A percentile compares a stretch with the other conserved stretches of the same genome.
These are phyloP conservation scores for Lumnitzera racemosa DNA, from an alignment of 345 rosid genomes.

Conservation along the genomic window DNA sequence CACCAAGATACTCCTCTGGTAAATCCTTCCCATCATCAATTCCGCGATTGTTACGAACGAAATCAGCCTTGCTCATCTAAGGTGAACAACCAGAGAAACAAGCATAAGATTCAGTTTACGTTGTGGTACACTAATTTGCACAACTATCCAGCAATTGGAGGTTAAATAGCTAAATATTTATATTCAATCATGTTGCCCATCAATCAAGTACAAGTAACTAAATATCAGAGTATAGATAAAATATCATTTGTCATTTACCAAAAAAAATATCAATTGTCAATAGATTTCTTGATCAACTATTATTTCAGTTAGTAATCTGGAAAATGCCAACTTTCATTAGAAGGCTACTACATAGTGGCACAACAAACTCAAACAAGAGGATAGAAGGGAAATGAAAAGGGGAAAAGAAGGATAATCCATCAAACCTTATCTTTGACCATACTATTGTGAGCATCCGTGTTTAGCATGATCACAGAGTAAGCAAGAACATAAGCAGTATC, in stretches of 20 bases:
- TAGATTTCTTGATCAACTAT: too few relatives aligned
- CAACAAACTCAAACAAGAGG: background rate
- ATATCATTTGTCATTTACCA: too few relatives aligned
- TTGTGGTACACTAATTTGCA: too few relatives aligned
- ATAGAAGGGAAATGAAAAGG: background rate
- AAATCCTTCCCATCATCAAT: constrained; percentile 96
- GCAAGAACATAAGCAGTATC: constrained; percentile 97
- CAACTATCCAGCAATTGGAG: too few relatives aligned
- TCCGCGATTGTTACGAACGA: constrained; percentile 82
- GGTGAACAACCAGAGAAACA: constrained; percentile 13
- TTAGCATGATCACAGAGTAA: constrained; percentile 92
- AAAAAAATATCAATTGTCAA: too few relatives aligned
- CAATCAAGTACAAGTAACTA: too few relatives aligned
- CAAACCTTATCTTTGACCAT: constrained; percentile 98
- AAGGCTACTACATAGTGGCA: background rate
- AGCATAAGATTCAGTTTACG: too few relatives aligned
- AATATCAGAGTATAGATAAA: too few relatives aligned
- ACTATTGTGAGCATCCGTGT: constrained; percentile 92
- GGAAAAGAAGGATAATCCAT: constrained; percentile 11
- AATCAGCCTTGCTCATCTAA: constrained; percentile 90
- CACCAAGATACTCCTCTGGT: constrained; percentile 80
- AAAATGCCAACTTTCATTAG: background rate
- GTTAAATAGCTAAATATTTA: too few relatives aligned
- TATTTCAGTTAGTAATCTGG: too few relatives aligned
- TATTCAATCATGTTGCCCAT: too few relatives aligned